phyloP scores from a whole-genome alignment of 2,329 filamentous ascomycete genomes.

The Stachybotrys chartarum region DNA sequence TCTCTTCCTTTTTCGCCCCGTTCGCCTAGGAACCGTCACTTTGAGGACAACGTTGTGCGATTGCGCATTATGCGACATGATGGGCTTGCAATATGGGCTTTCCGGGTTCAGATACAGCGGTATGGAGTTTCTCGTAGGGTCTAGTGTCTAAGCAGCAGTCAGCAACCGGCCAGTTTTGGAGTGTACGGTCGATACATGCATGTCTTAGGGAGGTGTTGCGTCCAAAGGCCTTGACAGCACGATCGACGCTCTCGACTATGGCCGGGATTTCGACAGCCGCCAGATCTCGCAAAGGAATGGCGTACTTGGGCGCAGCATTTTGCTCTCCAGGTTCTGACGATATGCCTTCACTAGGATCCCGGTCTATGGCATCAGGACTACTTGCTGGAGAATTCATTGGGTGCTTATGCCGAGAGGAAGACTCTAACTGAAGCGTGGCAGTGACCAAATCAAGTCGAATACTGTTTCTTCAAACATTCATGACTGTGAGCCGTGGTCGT shows the following conservation, averaged over 20 bases:
- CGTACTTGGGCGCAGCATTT: constrained; percentile 24
- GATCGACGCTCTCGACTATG: constrained; percentile 34
- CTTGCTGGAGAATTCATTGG: not conserved
- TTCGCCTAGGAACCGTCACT: constrained; percentile 78
- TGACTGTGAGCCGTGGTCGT: no score
- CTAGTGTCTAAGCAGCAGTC: constrained; percentile 30
- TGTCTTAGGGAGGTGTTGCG: constrained; percentile 28
- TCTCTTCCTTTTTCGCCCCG: constrained; percentile 76
- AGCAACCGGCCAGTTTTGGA: not conserved
- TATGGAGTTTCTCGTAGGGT: constrained; percentile 42
- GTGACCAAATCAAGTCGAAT: no score
- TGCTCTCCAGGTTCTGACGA: not conserved
- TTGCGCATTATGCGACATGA: constrained; percentile 67
- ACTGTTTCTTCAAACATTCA: no score
- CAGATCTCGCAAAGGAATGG: constrained; percentile 24
- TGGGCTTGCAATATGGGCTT: constrained; percentile 70
- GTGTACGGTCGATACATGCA: constrained; percentile 17
- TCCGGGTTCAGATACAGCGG: constrained; percentile 74
- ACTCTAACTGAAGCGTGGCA: no score
- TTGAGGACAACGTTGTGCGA: constrained; percentile 83
- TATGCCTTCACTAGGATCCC: not conserved
- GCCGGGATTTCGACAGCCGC: constrained; percentile 36
- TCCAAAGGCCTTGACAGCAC: constrained; percentile 34
- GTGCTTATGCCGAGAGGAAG: no score
- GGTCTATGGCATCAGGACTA: not conserved